These are phyloP conservation scores for Akanthomyces lecanii DNA, from an alignment of 2,329 filamentous ascomycete species.

Conservation along the genomic window DNA sequence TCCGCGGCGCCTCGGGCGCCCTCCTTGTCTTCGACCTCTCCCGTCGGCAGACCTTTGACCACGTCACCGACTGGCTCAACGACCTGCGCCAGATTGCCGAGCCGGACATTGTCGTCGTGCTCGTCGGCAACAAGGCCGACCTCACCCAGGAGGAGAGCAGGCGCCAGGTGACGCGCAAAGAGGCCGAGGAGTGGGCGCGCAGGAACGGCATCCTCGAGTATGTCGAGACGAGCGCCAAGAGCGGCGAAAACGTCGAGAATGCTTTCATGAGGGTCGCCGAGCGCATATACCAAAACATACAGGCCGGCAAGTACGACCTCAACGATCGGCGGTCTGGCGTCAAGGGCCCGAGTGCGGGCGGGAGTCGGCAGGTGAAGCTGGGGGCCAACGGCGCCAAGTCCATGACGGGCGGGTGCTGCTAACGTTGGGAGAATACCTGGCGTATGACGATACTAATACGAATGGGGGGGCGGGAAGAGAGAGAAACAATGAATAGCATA, in stretches of 20 bases:
- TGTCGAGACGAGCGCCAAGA: conserved; percentile 95
- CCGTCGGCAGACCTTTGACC: conserved; percentile 75
- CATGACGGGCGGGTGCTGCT: conserved; percentile 44
- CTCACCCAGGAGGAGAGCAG: conserved; percentile 55
- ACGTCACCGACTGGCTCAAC: conserved; percentile 88
- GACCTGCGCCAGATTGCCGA: conserved; percentile 94
- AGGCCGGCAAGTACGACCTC: conserved; percentile 89
- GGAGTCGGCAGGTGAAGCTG: conserved; percentile 43
- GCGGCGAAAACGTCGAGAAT: conserved; percentile 85
- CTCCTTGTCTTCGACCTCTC: conserved; percentile 95
- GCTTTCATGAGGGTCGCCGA: conserved; percentile 93
- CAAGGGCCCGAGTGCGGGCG: conserved; percentile 61
- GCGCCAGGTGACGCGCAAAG: conserved; percentile 73
- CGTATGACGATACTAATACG: not conserved
- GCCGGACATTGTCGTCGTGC: conserved; percentile 86
- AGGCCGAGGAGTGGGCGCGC: conserved; percentile 86
- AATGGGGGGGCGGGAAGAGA: not conserved
- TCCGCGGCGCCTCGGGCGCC: conserved; percentile 67
- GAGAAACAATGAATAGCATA: too few relatives aligned
- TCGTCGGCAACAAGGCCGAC: conserved; percentile 95
- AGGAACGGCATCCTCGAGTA: conserved; percentile 86
- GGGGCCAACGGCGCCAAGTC: conserved; percentile 36
- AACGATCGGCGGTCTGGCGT: conserved; percentile 91
- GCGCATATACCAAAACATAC: conserved; percentile 94
- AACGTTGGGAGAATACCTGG: not conserved